Evolutionary conservation across 805 yeast genomes (phyloP).

Genomic region (Phaffomyces thermotolerans): DNA sequence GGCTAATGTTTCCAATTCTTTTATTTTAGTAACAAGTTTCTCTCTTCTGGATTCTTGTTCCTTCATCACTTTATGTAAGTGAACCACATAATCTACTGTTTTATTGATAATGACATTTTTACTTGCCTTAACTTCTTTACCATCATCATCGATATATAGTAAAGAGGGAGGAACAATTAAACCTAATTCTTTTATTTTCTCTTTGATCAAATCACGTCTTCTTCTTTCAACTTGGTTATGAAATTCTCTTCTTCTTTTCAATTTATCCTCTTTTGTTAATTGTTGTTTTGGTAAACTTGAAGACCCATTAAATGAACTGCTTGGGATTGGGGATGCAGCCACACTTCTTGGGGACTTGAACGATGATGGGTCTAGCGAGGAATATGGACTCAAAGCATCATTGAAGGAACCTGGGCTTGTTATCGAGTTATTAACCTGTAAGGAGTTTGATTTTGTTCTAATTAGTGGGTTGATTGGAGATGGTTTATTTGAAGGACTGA

Average conservation of each 20-base stretch:
- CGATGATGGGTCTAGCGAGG: slow-evolving; percentile 20
- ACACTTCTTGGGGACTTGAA: slow-evolving; percentile 27
- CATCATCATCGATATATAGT: slow-evolving; percentile 34
- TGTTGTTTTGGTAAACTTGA: slow-evolving; percentile 26
- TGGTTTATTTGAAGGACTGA: slow-evolving; percentile 19
- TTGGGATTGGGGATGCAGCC: slow-evolving; percentile 19
- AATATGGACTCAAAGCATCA: slow-evolving; percentile 23
- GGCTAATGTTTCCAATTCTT: slow-evolving; percentile 25
- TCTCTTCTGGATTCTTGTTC: slow-evolving; percentile 45
- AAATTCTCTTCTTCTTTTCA: slow-evolving; percentile 74
- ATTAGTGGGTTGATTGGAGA: slow-evolving; percentile 5
- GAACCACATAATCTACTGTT: slow-evolving; percentile 73
- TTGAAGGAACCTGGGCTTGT: slow-evolving; percentile 13
- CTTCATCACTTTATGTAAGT: slow-evolving; percentile 52
- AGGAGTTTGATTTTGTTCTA: no score
- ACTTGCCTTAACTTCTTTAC: slow-evolving; percentile 71
- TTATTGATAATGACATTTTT: slow-evolving; percentile 71
- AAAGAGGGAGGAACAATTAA: slow-evolving; percentile 72
- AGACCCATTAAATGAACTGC: slow-evolving; percentile 24
- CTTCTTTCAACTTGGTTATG: slow-evolving; percentile 94
- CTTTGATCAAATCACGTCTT: slow-evolving; percentile 85
- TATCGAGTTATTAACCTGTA: no score
- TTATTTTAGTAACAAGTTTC: slow-evolving; percentile 33
- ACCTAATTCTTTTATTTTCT: slow-evolving; percentile 79
- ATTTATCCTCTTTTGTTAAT: slow-evolving; percentile 57